phyloP scores from a whole-genome alignment of 129 eudicot genomes.

The Flaveria sonorensis region DNA sequence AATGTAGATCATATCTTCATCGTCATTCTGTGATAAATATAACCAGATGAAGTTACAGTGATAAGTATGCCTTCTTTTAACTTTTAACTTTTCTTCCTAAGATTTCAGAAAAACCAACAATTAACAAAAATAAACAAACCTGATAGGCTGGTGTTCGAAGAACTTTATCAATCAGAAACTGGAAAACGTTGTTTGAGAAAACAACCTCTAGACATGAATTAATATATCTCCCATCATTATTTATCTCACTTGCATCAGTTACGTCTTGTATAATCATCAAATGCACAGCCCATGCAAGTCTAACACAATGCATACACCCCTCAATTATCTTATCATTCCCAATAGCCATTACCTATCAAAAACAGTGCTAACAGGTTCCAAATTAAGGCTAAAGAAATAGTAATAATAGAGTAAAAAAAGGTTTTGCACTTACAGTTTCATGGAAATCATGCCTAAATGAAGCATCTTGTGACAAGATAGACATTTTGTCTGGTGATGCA shows the following conservation, averaged over 20 bases:
- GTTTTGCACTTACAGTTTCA: slow-evolving; percentile 61
- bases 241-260: slow-evolving; percentile 53
- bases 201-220: slow-evolving; percentile 72
- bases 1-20: slow-evolving; percentile 92
- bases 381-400: background rate
- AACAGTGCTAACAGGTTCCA: slow-evolving; percentile 23
- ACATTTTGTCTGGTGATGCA: slow-evolving; percentile 58
- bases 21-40: slow-evolving; percentile 73
- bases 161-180: slow-evolving; percentile 72
- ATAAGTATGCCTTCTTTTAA: slow-evolving; percentile 11
- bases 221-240: slow-evolving; percentile 55
- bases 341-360: slow-evolving; percentile 57
- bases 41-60: slow-evolving; percentile 10
- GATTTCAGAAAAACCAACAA: background rate
- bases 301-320: slow-evolving; percentile 81
- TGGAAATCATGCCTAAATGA: slow-evolving; percentile 82
- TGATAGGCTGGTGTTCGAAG: slow-evolving; percentile 90
- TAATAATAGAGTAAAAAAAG: background rate
- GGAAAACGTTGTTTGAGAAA: slow-evolving; percentile 80
- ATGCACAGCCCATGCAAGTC: slow-evolving; percentile 94
- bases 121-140: slow-evolving; percentile 43
- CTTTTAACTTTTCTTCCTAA: slow-evolving; percentile 8
- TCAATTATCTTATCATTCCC: slow-evolving; percentile 70
- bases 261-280: slow-evolving; percentile 73
- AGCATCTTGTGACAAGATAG: slow-evolving; percentile 65